Evolutionary conservation across 2,329 filamentous ascomycete species (phyloP).

Genomic region (Diaporthe nobilis): DNA sequence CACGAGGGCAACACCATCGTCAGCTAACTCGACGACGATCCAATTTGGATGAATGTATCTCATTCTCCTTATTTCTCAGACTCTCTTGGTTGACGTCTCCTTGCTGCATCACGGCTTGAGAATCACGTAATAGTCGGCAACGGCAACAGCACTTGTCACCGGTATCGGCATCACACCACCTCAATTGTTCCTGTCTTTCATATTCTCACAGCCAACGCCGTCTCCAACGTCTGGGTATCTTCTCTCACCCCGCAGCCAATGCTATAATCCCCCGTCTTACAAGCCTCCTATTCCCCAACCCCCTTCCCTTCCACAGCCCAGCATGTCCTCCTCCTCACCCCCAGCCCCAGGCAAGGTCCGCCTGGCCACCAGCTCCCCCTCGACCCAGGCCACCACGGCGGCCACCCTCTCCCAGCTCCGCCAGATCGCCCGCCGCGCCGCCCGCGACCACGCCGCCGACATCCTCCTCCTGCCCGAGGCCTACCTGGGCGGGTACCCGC

Average conservation of each 20-base stretch:
- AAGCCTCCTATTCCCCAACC: neutral
- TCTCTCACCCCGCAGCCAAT: neutral
- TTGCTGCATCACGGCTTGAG: neutral
- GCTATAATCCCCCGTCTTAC: neutral
- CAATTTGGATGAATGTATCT: neutral
- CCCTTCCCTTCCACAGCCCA: neutral
- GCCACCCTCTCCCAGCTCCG: slow-evolving; percentile 78
- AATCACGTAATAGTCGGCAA: neutral
- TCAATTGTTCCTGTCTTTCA: neutral
- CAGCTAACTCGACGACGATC: slow-evolving; percentile 10
- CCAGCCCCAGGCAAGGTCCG: slow-evolving; percentile 56
- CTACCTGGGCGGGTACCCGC: slow-evolving; percentile 91
- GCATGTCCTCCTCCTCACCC: neutral
- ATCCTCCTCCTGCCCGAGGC: slow-evolving; percentile 93
- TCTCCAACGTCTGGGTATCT: neutral
- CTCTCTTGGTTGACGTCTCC: neutral
- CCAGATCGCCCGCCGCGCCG: slow-evolving; percentile 74
- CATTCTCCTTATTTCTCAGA: neutral
- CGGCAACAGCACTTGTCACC: neutral
- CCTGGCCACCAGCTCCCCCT: slow-evolving; percentile 69
- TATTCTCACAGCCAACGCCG: neutral
- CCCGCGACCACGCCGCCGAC: slow-evolving; percentile 63
- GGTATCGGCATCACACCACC: slow-evolving; percentile 31
- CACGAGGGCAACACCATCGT: slow-evolving; percentile 16
- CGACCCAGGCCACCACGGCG: slow-evolving; percentile 62